A percentile compares a stretch with the other conserved stretches of the same genome.
These are phyloP conservation scores for Plantago major DNA, from an alignment of 257 asterid species.

Conservation along the genomic window DNA sequence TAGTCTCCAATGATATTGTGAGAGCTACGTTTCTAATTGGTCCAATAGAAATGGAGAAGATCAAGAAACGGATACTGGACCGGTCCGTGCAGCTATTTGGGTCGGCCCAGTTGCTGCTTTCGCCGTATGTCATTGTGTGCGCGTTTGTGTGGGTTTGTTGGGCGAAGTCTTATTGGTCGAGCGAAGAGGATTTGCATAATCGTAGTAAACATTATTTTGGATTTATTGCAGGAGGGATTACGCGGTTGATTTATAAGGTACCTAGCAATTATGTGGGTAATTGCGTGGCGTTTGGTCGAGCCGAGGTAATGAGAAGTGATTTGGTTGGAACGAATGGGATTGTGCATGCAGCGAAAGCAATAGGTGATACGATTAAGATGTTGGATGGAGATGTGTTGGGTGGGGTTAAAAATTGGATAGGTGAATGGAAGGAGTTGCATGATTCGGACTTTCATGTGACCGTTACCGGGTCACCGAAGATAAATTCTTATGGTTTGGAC, in stretches of 20 bases:
- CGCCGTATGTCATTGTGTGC: constrained; percentile 30
- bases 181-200: background rate
- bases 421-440: constrained; percentile 28
- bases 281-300: constrained; percentile 31
- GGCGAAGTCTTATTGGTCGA: constrained; percentile 23
- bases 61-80: constrained; percentile 37
- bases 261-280: constrained; percentile 34
- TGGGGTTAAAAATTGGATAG: constrained; percentile 31
- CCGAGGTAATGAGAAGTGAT: constrained; percentile 13
- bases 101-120: constrained; percentile 30
- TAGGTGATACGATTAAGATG: constrained; percentile 34
- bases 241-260: constrained; percentile 22
- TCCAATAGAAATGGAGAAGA: constrained; percentile 29
- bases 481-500: constrained; percentile 32
- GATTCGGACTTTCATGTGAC: constrained; percentile 33
- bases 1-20: background rate
- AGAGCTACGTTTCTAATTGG: constrained; percentile 36
- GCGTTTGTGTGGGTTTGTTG: constrained; percentile 39
- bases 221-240: constrained; percentile 35
- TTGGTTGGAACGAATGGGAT: constrained; percentile 26
- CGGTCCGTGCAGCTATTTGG: constrained; percentile 26
- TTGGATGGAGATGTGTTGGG: constrained; percentile 27
- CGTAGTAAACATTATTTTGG: constrained; percentile 27
- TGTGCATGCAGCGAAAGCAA: constrained; percentile 23
- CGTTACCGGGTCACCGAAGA: constrained; percentile 40